Conservation (phyloP, 2,329 filamentous ascomycete genomes). For the Exophiala calicioides region DNA sequence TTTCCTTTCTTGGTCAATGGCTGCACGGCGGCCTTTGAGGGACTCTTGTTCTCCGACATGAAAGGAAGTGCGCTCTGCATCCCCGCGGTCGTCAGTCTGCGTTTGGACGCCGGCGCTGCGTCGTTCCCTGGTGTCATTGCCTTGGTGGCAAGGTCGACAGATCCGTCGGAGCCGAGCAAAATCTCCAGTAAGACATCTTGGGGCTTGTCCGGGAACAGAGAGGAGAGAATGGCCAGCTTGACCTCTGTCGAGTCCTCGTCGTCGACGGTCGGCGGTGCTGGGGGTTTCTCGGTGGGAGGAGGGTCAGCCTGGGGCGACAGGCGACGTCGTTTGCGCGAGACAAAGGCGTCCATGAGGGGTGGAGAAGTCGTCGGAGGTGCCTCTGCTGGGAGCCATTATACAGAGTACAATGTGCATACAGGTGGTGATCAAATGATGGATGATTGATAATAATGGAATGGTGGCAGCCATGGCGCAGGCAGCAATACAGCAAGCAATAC, state of each 20-base stretch:
- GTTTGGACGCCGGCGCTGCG: conserved; percentile 36
- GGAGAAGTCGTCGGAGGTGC: conserved; percentile 13
- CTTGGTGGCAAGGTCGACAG: conserved; percentile 64
- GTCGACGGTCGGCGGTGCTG: conserved; percentile 21
- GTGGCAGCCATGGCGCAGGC: no score
- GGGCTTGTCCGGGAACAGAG: conserved; percentile 66
- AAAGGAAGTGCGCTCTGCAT: conserved; percentile 64
- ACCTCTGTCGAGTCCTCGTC: conserved; percentile 82
- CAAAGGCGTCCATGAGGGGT: conserved; percentile 43
- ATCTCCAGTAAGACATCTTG: conserved; percentile 74
- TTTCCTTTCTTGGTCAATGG: conserved; percentile 71
- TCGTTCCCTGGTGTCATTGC: conserved; percentile 48
- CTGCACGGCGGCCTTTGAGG: conserved; percentile 41
- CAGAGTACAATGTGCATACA: background rate
- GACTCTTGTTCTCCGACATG: conserved; percentile 26
- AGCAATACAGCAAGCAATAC: no score
- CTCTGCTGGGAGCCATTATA: conserved; percentile 30
- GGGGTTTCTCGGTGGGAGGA: background rate
- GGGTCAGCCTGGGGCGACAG: conserved; percentile 22
- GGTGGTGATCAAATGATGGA: no score
- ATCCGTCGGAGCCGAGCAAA: conserved; percentile 75
- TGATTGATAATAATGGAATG: no score
- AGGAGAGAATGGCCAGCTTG: conserved; percentile 81
- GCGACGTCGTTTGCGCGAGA: conserved; percentile 41
- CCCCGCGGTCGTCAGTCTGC: conserved; percentile 44